Conservation (phyloP, 1,284 basidiomycete species). For the Ustilago vetiveriae region DNA sequence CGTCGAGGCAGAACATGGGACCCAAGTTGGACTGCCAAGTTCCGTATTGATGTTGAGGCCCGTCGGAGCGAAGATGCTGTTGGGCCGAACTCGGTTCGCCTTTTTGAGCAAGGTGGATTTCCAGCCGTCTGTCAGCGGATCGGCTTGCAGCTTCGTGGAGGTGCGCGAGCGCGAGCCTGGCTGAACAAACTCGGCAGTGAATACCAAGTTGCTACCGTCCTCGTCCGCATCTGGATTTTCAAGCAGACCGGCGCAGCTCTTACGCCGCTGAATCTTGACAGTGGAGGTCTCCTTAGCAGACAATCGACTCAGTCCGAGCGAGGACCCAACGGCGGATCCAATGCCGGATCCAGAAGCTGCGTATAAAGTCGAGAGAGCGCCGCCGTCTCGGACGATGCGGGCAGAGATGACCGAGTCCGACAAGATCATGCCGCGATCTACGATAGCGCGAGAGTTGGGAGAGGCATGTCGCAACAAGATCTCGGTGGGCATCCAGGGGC, state of each 20-base stretch:
- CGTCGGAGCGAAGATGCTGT: constrained; percentile 37
- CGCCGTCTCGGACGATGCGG: constrained; percentile 43
- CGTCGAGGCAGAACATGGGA: constrained; percentile 27
- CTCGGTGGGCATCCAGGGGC: constrained; percentile 51
- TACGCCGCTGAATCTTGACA: constrained; percentile 53
- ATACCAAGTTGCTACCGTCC: constrained; percentile 36
- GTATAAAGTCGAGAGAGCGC: constrained; percentile 36
- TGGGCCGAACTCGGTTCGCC: constrained; percentile 34
- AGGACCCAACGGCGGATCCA: constrained; percentile 54
- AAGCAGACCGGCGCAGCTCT: constrained; percentile 45
- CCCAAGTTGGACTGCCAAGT: constrained; percentile 30
- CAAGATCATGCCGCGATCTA: constrained; percentile 63
- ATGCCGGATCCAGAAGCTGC: constrained; percentile 40
- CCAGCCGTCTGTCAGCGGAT: constrained; percentile 27
- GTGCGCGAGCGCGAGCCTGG: constrained; percentile 39
- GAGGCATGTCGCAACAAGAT: constrained; percentile 58
- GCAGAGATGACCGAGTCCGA: constrained; percentile 59
- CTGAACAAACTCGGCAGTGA: constrained; percentile 45
- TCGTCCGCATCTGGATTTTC: constrained; percentile 40
- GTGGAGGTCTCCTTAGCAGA: constrained; percentile 49
- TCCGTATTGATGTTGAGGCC: constrained; percentile 36
- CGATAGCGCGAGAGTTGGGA: constrained; percentile 52
- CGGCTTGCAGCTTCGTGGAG: constrained; percentile 24
- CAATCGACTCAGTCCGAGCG: constrained; percentile 51
- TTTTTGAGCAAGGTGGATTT: constrained; percentile 44